phyloP scores from a whole-genome alignment of 805 yeast genomes.

The Helenozyma baotianmanensis region DNA sequence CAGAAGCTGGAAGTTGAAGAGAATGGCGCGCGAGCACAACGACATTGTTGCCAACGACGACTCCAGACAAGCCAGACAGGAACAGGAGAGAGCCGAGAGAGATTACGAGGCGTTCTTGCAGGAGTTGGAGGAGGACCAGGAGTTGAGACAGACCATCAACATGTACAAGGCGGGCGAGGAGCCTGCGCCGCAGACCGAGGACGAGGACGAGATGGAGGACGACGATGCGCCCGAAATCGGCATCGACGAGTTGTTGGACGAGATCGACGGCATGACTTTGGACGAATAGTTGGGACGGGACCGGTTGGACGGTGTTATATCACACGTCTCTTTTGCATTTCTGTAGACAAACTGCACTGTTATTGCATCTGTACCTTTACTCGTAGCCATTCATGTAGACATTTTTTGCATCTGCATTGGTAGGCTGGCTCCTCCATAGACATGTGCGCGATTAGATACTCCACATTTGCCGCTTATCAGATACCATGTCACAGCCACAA shows the following conservation, averaged over 20 bases:
- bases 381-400: too few relatives aligned
- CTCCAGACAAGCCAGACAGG: slow-evolving; percentile 76
- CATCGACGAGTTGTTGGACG: slow-evolving; percentile 90
- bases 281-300: too few relatives aligned
- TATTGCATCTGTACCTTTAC: too few relatives aligned
- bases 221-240: slow-evolving; percentile 86
- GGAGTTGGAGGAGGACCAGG: slow-evolving; percentile 95
- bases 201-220: slow-evolving; percentile 50
- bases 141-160: slow-evolving; percentile 85
- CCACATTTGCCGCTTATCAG: too few relatives aligned
- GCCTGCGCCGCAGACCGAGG: slow-evolving; percentile 22
- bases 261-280: slow-evolving; percentile 87
- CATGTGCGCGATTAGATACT: too few relatives aligned
- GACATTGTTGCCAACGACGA: slow-evolving; percentile 75
- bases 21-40: slow-evolving; percentile 95
- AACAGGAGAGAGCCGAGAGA: slow-evolving; percentile 84
- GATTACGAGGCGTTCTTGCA: slow-evolving; percentile 95
- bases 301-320: too few relatives aligned
- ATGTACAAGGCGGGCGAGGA: slow-evolving; percentile 63
- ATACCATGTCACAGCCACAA: too few relatives aligned
- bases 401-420: too few relatives aligned
- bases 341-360: too few relatives aligned
- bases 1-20: slow-evolving; percentile 87
- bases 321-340: too few relatives aligned
- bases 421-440: too few relatives aligned